Evolutionary conservation across 768 basidiomycete species (phyloP).

Genomic region (Serpula lacrymans): DNA sequence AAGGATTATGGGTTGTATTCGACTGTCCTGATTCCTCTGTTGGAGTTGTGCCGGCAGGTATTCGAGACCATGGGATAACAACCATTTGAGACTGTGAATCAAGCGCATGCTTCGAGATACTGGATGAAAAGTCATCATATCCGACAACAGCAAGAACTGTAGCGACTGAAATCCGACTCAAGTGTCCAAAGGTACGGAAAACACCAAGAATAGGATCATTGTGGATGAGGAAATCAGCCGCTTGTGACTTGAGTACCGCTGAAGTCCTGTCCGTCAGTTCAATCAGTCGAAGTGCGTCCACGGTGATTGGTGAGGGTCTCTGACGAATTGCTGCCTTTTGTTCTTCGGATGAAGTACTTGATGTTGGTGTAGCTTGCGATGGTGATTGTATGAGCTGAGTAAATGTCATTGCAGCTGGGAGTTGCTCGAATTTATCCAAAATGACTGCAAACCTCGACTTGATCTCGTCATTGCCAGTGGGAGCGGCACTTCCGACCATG

Average conservation of each 20-base stretch:
- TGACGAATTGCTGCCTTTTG: conserved; percentile 9
- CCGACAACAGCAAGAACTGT: conserved; percentile 73
- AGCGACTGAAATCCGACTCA: conserved; percentile 64
- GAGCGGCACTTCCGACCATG: conserved; percentile 6
- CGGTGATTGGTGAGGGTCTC: conserved; percentile 17
- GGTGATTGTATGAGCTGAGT: conserved; percentile 62
- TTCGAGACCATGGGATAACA: conserved; percentile 77
- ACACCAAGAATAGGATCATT: conserved; percentile 72
- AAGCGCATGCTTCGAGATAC: conserved; percentile 58
- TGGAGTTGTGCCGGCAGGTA: conserved; percentile 31
- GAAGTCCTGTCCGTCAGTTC: conserved; percentile 89
- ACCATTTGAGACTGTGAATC: conserved; percentile 67
- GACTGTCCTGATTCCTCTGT: conserved; percentile 27
- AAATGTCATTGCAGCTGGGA: conserved; percentile 80
- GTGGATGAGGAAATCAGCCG: conserved; percentile 63
- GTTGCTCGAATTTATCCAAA: conserved; percentile 77
- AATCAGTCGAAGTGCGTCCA: conserved; percentile 83
- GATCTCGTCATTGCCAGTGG: conserved; percentile 31
- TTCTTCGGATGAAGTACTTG: not conserved
- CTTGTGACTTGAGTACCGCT: conserved; percentile 78
- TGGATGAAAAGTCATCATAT: conserved; percentile 67
- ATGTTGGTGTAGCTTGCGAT: conserved; percentile 7
- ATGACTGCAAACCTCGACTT: conserved; percentile 68
- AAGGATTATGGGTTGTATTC: conserved; percentile 50
- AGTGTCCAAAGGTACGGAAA: conserved; percentile 73